These are phyloP conservation scores for Trypanosoma boissoni DNA, from an alignment of 208 protist species.

Conservation along the genomic window DNA sequence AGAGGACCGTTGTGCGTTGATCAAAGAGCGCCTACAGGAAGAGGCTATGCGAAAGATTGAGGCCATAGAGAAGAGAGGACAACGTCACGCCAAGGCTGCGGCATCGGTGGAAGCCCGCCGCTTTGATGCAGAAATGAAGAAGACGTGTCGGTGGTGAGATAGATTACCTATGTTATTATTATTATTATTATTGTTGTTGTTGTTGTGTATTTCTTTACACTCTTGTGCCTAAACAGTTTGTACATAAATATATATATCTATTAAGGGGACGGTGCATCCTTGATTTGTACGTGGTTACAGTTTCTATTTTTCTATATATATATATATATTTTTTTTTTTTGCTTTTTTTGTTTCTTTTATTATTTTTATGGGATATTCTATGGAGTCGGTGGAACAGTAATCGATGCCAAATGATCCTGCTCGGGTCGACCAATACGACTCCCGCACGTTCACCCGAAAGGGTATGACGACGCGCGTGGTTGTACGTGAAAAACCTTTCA, in stretches of 20 bases:
- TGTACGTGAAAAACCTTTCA: conserved; percentile 71
- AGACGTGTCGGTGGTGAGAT: conserved; percentile 20
- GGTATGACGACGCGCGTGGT: conserved; percentile 60
- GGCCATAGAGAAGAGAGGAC: conserved; percentile 17
- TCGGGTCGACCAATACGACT: conserved; percentile 66
- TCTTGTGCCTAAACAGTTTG: conserved; percentile 6
- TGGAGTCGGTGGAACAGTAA: too few species aligned
- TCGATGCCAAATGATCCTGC: conserved; percentile 28
- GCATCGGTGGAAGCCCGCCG: conserved; percentile 22
- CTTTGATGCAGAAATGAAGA: conserved; percentile 20
- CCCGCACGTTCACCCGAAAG: conserved; percentile 57
- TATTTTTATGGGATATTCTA: too few species aligned
- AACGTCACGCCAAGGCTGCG: conserved; percentile 22
- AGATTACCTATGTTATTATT: too few species aligned
- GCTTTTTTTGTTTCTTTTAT: too few species aligned
- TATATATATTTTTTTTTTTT: too few species aligned
- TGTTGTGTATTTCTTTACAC: too few species aligned
- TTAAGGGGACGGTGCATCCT: too few species aligned
- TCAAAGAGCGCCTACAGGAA: not conserved
- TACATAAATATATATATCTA: not conserved
- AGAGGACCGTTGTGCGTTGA: conserved; percentile 19
- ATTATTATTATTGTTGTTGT: too few species aligned
- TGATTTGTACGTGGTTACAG: too few species aligned
- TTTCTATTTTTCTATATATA: too few species aligned
- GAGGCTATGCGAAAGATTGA: conserved; percentile 6